These are phyloP conservation scores for Cladosporium oxysporum DNA, from an alignment of 2,329 filamentous ascomycete genomes.

Conservation along the genomic window DNA sequence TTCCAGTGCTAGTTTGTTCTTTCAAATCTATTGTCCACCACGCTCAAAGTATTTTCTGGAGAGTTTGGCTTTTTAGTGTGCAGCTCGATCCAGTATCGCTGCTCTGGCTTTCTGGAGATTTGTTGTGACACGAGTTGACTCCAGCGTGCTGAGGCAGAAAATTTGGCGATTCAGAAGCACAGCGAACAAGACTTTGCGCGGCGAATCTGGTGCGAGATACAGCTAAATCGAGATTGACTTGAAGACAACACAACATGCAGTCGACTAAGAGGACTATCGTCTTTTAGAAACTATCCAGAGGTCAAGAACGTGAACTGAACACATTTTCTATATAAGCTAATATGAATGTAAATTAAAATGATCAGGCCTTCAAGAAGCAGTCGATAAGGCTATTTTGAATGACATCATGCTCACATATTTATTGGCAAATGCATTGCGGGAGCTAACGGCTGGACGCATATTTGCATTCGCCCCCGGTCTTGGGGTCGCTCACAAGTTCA, in stretches of 20 bases:
- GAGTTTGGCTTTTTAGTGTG: background rate
- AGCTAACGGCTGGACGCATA: background rate
- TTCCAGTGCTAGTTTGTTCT: background rate
- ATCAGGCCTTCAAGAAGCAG: too few relatives aligned
- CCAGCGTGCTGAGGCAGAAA: slow-evolving; percentile 4
- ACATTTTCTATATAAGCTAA: background rate
- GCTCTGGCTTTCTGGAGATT: background rate
- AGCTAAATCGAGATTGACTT: background rate
- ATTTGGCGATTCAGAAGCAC: background rate
- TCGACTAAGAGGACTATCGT: background rate
- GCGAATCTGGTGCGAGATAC: background rate
- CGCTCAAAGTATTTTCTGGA: background rate
- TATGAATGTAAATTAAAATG: too few relatives aligned
- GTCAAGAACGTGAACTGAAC: too few relatives aligned
- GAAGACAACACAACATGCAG: background rate
- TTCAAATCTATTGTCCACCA: background rate
- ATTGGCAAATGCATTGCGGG: background rate
- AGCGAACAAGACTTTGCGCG: background rate
- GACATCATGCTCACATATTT: background rate
- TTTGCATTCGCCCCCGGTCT: background rate
- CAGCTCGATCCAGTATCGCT: background rate
- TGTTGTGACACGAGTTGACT: background rate
- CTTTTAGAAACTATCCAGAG: background rate
- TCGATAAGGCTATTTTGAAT: background rate
- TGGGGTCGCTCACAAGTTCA: background rate